Base-by-base conservation (phyloP, 805 yeast species). In the Candida berthetii region DNA sequence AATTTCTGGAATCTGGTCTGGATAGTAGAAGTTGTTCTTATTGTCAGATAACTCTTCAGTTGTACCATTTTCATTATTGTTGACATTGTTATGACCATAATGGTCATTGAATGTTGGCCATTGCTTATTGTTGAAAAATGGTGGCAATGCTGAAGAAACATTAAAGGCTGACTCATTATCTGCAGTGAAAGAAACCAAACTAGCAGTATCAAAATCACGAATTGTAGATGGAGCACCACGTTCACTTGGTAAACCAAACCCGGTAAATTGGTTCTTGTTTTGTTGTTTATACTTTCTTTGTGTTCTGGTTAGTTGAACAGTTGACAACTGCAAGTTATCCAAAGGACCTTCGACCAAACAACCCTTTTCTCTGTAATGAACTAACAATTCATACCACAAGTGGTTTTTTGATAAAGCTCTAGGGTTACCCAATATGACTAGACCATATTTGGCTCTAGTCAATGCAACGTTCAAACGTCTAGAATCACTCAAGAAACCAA, bases 331-430 rank as follows among this genome's bases (percentile, higher is more conserved):
- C 47, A 90, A 69, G 50, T 80, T 85, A 44, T 84, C 91, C 49
- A 90, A 68, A 2, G 87, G 79, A 10, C 97, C 97, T 60, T 90
- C 96, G 22, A 90, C 97, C 27, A 90, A 66, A 61, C 95, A 85
- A 1, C 95, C 95, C 42, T 74, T 76, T 51, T 86, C 91, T 62
- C 95, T 72, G 65, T 77, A 89, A 57, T 87, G 95, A 36, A 77
- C 62, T 49, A 90, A 66, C 44, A 90, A 65, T 46, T 78, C 82
- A 50, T 80, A 80, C 97, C 97, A 90, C 47, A 90, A 64, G 11
- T 70, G 60, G 59, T 85, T 84, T 44, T 74, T 72, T 35, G 85
- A 72, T 48, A 90, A 69, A 1, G 93, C 77, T 46, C 82, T 68
- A 9, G 96, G 95, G 57, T 89, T 88, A 42, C 97, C 97, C 40